Conservation (phyloP, 441 rosid species). For the Biscutella laevigata region DNA sequence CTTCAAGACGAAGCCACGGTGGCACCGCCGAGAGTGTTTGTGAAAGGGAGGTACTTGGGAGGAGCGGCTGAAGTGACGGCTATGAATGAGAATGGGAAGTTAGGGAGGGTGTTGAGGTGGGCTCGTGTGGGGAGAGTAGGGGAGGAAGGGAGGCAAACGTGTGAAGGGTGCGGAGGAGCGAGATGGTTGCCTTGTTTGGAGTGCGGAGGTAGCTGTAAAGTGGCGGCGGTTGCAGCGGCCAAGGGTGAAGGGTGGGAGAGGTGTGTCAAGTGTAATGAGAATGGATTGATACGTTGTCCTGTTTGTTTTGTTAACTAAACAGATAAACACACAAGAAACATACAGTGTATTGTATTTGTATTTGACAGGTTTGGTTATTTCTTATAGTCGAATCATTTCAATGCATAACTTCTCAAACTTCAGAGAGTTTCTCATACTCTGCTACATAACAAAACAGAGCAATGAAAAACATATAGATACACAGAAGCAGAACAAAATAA, state of each 20-base stretch:
- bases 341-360: constrained; percentile 5
- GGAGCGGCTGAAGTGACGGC: constrained; percentile 60
- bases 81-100: constrained; percentile 54
- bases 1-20: constrained; percentile 29
- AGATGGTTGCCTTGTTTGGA: constrained; percentile 73
- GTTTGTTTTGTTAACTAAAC: constrained; percentile 31
- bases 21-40: constrained; percentile 67
- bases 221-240: constrained; percentile 24
- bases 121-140: constrained; percentile 54
- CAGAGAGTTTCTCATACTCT: constrained; percentile 1
- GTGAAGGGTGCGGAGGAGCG: constrained; percentile 80
- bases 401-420: neutral
- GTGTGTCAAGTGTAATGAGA: constrained; percentile 70
- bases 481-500: neutral
- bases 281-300: constrained; percentile 68
- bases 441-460: constrained; percentile 12
- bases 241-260: constrained; percentile 43
- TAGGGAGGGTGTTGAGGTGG: constrained; percentile 49
- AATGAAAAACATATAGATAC: neutral
- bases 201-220: constrained; percentile 80
- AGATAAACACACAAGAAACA: neutral
- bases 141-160: constrained; percentile 50
- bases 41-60: constrained; percentile 74
- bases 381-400: no score
- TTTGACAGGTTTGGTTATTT: neutral